Base-by-base conservation (phyloP, 2,329 filamentous ascomycete genomes). In the Orbilia blumenaviensis region DNA sequence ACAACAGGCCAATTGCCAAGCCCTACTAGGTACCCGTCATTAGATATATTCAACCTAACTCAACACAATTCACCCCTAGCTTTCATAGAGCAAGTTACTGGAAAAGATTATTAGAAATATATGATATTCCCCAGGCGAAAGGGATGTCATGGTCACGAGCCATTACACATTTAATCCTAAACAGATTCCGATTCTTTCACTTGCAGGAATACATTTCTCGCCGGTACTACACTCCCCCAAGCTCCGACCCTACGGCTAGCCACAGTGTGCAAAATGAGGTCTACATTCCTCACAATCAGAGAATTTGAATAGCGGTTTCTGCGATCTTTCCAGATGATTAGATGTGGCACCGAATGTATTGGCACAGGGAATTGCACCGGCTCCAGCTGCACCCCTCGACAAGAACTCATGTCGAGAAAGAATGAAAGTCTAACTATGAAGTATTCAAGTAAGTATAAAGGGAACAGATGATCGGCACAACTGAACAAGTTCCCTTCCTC, bases 361-460 rank as follows among this genome's bases (percentile, higher is more conserved):
- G 10, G 48, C 48, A 23, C 29, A 10, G 52, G 32, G 32, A 44
- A 44, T 44, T 44, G 41, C 3, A n/a, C 18, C 3, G 7, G 41
- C 16, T 21, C 18, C 18, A 10, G 41, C n/a, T 44, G 25, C 36
- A 41, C n/a, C 16, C 34, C 8, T 32, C 12, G 9, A 32, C 21
- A 48, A 18, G 58, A 46, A 32, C 25, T 46, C 27, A 50, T n/a
- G 2, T 32, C 18, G 18, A 41, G 7, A 7, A 64, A 32, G 42
- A 61, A 73, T 56, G 52, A 56, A 27, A 44, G 23, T 58, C 14
- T n/a, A n/a, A 16, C 8, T 27, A 27, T 23, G 8, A 48, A 52
- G 9, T 8, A 54, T 56, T 27, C 25, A 34, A 6, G 29, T 21
- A 21, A n/a, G 61, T 75, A 75, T 75, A 75, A 75, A 75, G 71